Percentiles rank a stretch among this genome's conserved stretches.
Evolutionary conservation across 352 stramenopile genomes (phyloP).

Genomic region (Hyaloperonospora brassicae): DNA sequence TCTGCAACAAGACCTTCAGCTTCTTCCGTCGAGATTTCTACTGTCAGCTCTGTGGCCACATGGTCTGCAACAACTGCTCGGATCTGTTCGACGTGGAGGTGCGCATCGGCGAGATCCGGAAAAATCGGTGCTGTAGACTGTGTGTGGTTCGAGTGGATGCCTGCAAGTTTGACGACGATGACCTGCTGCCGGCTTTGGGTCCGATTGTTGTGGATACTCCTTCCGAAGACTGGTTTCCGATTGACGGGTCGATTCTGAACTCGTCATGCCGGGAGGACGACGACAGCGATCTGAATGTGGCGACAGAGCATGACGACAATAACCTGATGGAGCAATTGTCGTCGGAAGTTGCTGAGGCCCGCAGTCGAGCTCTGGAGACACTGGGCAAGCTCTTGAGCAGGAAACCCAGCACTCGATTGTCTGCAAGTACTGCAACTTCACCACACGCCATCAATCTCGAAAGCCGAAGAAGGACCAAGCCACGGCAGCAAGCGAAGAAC

Average conservation of each 20-base stretch:
- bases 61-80: slow-evolving; percentile 43
- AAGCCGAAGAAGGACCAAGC: slow-evolving; percentile 14
- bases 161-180: slow-evolving; percentile 47
- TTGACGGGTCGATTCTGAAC: slow-evolving; percentile 6
- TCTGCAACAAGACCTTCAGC: slow-evolving; percentile 45
- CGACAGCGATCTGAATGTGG: slow-evolving; percentile 21
- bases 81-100: slow-evolving; percentile 42
- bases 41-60: slow-evolving; percentile 50
- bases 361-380: slow-evolving; percentile 39
- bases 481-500: slow-evolving; percentile 3
- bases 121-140: slow-evolving; percentile 38
- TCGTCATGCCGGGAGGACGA: slow-evolving; percentile 8
- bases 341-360: slow-evolving; percentile 32
- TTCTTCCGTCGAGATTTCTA: slow-evolving; percentile 44
- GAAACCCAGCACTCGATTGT: slow-evolving; percentile 15
- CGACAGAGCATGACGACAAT: slow-evolving; percentile 17
- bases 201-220: slow-evolving; percentile 35
- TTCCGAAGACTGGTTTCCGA: slow-evolving; percentile 29
- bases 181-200: slow-evolving; percentile 34
- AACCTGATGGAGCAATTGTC: slow-evolving; percentile 31
- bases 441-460: not conserved
- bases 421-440: slow-evolving; percentile 5
- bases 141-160: slow-evolving; percentile 49
- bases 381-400: slow-evolving; percentile 33
- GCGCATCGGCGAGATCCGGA: slow-evolving; percentile 33